Percentiles rank a stretch among this genome's conserved stretches.
phyloP scores from a whole-genome alignment of 78 protist species.

The Guillardia theta region DNA sequence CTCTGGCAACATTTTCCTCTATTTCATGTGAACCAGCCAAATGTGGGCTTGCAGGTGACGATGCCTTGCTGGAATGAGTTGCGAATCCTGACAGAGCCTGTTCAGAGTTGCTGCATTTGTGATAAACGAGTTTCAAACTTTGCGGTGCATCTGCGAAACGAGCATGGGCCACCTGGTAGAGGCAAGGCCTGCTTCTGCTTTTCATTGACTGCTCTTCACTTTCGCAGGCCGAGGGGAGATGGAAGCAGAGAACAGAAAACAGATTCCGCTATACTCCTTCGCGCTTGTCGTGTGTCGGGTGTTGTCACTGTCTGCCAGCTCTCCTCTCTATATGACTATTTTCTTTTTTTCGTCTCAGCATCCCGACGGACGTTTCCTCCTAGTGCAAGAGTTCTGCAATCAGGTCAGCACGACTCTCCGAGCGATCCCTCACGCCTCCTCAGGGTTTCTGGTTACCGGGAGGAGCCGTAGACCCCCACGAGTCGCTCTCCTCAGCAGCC shows the following conservation, averaged over 20 bases:
- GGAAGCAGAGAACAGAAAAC: neutral
- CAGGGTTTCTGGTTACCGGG: slow-evolving; percentile 5
- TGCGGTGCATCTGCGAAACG: neutral
- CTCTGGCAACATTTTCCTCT: no score
- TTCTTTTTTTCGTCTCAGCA: neutral
- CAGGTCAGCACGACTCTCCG: no score
- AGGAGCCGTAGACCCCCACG: neutral
- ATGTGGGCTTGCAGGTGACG: no score
- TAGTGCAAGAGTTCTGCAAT: neutral
- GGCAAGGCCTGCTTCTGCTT: neutral
- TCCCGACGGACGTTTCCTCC: neutral
- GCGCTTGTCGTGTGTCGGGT: neutral
- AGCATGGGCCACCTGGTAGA: neutral
- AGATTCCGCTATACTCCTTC: neutral
- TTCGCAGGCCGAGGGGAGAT: neutral
- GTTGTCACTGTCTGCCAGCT: neutral
- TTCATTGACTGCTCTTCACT: neutral
- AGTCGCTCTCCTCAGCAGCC: neutral
- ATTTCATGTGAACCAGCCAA: no score
- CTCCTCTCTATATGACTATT: neutral
- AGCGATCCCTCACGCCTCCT: no score
- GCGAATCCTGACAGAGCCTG: no score
- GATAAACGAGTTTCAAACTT: neutral
- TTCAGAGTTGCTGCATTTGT: neutral
- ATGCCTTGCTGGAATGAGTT: no score